Percentiles rank a stretch among this genome's conserved stretches.
phyloP scores from a whole-genome alignment of 73 alveolate genomes.

The Paramecium primaurelia region DNA sequence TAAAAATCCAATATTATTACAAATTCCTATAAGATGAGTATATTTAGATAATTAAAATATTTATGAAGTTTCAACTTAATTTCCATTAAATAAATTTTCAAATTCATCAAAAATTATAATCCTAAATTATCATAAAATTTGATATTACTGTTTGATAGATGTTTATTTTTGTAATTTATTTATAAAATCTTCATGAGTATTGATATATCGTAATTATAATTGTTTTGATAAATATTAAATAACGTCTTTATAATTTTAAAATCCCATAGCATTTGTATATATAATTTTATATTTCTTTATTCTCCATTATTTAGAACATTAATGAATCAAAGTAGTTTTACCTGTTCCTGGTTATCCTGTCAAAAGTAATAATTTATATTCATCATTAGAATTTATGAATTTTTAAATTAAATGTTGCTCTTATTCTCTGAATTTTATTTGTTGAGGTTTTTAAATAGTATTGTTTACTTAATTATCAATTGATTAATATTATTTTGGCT shows the following conservation, averaged over 20 bases:
- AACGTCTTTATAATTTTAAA: background rate
- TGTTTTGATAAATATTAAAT: background rate
- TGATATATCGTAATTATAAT: background rate
- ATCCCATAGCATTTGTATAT: background rate
- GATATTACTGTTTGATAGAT: background rate
- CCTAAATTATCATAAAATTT: background rate
- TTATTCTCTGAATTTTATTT: background rate
- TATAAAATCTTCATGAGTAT: background rate
- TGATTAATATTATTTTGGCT: background rate
- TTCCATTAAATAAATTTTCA: conserved; percentile 1
- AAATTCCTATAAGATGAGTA: background rate
- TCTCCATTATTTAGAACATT: background rate
- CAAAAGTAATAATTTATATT: background rate
- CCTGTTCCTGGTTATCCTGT: conserved; percentile 38
- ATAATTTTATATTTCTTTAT: background rate
- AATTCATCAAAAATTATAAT: conserved; percentile 7
- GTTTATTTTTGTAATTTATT: background rate
- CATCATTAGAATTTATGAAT: background rate
- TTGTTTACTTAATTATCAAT: background rate
- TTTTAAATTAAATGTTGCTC: background rate
- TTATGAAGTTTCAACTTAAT: background rate
- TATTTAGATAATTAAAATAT: background rate
- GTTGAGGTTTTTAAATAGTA: background rate
- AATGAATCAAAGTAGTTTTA: background rate
- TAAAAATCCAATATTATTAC: background rate